phyloP scores from a whole-genome alignment of 306 rosid species.

The Casuarina equisetifolia region DNA sequence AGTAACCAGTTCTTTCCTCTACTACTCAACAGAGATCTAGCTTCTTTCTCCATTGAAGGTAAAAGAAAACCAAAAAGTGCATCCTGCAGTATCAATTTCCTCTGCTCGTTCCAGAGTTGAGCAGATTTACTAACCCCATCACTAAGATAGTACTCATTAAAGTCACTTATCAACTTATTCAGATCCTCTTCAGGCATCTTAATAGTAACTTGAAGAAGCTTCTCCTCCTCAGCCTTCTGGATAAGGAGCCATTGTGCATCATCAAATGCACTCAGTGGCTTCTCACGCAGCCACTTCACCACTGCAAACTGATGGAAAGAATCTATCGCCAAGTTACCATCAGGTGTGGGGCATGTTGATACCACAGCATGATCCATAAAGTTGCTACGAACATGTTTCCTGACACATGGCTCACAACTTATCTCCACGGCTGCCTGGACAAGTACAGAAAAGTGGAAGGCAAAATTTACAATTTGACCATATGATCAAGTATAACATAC shows the following conservation, averaged over 20 bases:
- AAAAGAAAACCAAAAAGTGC: conserved; percentile 80
- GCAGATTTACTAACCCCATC: conserved; percentile 98
- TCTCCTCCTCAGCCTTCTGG: conserved; percentile 96
- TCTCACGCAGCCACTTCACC: conserved; percentile 91
- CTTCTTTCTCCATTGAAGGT: conserved; percentile 96
- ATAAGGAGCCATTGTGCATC: conserved; percentile 98
- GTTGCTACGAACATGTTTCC: conserved; percentile 84
- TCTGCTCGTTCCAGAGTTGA: conserved; percentile 97
- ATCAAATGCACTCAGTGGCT: conserved; percentile 78
- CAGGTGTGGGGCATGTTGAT: conserved; percentile 82
- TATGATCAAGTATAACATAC: conserved; percentile 7
- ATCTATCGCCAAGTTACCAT: conserved; percentile 76
- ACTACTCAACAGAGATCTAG: conserved; percentile 68
- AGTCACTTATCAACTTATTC: conserved; percentile 69
- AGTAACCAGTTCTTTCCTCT: conserved; percentile 83
- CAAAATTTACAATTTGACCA: conserved; percentile 9
- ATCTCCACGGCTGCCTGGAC: conserved; percentile 97
- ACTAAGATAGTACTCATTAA: conserved; percentile 87
- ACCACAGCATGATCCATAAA: conserved; percentile 84
- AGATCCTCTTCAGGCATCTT: conserved; percentile 78
- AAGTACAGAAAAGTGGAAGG: conserved; percentile 11
- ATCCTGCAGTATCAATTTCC: conserved; percentile 85
- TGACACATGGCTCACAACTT: conserved; percentile 94
- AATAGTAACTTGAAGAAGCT: conserved; percentile 83
- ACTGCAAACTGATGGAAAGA: conserved; percentile 82